Base-by-base conservation (phyloP, 441 rosid genomes). In the Adansonia gregorii region DNA sequence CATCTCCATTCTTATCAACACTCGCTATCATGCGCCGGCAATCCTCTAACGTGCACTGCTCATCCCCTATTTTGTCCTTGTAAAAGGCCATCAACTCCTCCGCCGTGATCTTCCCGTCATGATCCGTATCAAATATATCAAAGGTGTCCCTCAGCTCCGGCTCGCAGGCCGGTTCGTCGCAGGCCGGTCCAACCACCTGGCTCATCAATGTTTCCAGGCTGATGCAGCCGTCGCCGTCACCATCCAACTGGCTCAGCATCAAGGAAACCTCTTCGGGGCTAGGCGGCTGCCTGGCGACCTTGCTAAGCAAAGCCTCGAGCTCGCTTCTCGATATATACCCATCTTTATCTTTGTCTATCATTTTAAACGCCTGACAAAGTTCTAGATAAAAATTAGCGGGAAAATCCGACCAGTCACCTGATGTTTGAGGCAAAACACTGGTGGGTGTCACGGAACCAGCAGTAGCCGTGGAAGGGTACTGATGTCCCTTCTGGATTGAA, bases 21-120 rank as follows among this genome's bases (percentile, higher is more conserved):
- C 64, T 86, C 2, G 89, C 92, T 86, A 95, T 91, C 98, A 95
- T 95, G 67, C 96, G 89, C 85, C 78, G 76, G 88, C 99, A 95
- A 15, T 95, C 99, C 14, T 92, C 97, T n/a, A 95, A 35, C 83
- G 97, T 90, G 90, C 93, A 90, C 83, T 72, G 58, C 22, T 88
- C 92, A 71, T 92, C 97, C 3, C 95, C 97, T 0, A 93, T 78
- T 1, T 24, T 59, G 43, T 83, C 85, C 35, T 70, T 76, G 70
- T 85, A 92, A 0, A 86, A 91, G 15, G 83, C 76, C 12, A 79
- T 56, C 5, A 95, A 78, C 79, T 94, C 99, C 84, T 91, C 95
- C 70, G 97, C 97, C 82, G 97, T 86, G 24, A 95, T 94, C 78
- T 55, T 88, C 24, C 97, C 97, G 78, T 95, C 94, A 9, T 84